Base-by-base conservation (phyloP, 148 eudicot genomes). In the Tetragonia tetragonoides region DNA sequence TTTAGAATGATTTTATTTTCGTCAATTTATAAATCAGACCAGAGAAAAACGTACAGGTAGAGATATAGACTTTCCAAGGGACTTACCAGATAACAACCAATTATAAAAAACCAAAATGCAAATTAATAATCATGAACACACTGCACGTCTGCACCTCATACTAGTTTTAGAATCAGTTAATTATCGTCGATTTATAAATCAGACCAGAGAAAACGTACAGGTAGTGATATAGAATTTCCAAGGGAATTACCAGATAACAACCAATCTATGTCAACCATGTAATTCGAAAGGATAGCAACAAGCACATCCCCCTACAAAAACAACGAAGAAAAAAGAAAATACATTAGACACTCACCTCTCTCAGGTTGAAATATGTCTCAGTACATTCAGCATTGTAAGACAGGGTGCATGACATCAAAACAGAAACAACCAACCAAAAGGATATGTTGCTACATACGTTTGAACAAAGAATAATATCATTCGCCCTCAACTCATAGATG, bases 211-310 rank as follows among this genome's bases (percentile, higher is more conserved):
- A 67, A 42, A 18, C 39, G n/a, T 66, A 64, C 24, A 2, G 68
- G 63, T 42, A 59, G 15, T 46, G 41, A 51, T 39, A 61, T 56
- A 16, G 5, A 44, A 12, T 70, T 17, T 11, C 34, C 57, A 66
- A 40, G 49, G 60, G 73, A 73, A 86, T 86, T 78, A 93, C 99
- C 97, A 60, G 97, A 88, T 79, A 89, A 78, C 77, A 95, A 87
- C 99, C 99, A 95, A 75, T 95, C 99, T 70, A 91, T 75, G 79
- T 95, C 99, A 59, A 95, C 97, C 99, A 95, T 93, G 82, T 95
- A 95, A 79, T 95, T 95, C 68, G 99, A 95, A 42, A 95, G 94
- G 49, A 95, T 69, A 24, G 97, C 97, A 77, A 91, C 76, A 16
- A 85, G 90, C 65, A 93, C 88, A 83, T 93, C 83, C 23, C 99